Evolutionary conservation across 768 basidiomycete genomes (phyloP), one percentile per base, ranked within the genome.

Genomic region (Rubroboletus satanas): DNA sequence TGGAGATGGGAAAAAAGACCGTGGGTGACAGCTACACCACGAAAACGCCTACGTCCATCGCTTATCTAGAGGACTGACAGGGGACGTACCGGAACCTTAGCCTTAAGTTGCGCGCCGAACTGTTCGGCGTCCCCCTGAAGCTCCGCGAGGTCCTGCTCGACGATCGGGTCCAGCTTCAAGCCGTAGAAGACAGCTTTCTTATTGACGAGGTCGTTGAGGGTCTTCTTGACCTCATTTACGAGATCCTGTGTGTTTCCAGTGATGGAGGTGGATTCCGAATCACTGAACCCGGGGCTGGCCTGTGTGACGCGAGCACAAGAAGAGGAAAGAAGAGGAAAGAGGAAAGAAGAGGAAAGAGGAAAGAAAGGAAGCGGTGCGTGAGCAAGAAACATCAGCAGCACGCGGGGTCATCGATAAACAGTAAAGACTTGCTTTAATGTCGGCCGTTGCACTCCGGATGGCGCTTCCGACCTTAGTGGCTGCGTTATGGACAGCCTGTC

Each of bases 401-500:
- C 17, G 47, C 10, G 7, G 15, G n/a, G 21, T 17, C 4, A 17
- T 28, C 26, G 18, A 23, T 15, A 49, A 26, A 48, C 14, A 17
- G 5, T 7, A 48, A 36, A 11, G 7, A 33, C 62, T 42, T 21
- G 66, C 54, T 1, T 0, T 8, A 12, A 7, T 15, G 23, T 62
- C 37, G 0, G 9, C 0, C 6, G 52, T 54, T 29, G 52, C 3
- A 8, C 1, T 7, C 29, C 7, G 0, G 21, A 51, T 2, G 8
- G 0, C 0, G 1, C 0, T 1, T 0, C 0, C 4, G 17, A 59
- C 7, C 0, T 11, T 0, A 1, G 0, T 0, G 3, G 18, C 41
- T 1, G 0, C 11, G 0, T 5, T 0, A 0, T 55, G 45, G 29
- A 63, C 35, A 4, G 0, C 3, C 63, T 63, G 35, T 48, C 21